A percentile compares a stretch with the other conserved stretches of the same genome.
Evolutionary conservation across 495 filamentous ascomycete species (phyloP).

Genomic region (Penicillium bialowiezense): DNA sequence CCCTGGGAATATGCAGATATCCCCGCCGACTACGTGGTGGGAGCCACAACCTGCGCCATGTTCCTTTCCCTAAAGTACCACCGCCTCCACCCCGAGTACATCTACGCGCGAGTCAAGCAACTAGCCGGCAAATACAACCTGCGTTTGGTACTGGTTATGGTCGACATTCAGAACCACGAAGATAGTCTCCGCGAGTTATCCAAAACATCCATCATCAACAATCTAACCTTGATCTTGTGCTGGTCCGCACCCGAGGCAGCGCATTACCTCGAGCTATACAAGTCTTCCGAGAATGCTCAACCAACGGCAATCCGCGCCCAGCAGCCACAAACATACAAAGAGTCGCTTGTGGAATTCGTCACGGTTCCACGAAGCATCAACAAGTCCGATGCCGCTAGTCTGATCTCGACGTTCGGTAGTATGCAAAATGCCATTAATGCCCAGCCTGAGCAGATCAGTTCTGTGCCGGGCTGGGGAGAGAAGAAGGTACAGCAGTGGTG

Average conservation of each 20-base stretch:
- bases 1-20: constrained; percentile 98
- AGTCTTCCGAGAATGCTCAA: constrained; percentile 82
- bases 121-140: constrained; percentile 80
- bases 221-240: constrained; percentile 85
- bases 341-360: constrained; percentile 89
- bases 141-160: constrained; percentile 81
- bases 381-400: constrained; percentile 84
- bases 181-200: constrained; percentile 76
- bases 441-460: constrained; percentile 73
- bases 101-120: constrained; percentile 84
- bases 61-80: constrained; percentile 98
- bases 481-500: constrained; percentile 89
- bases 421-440: constrained; percentile 85
- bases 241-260: constrained; percentile 93
- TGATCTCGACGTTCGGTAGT: constrained; percentile 86
- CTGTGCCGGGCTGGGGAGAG: constrained; percentile 89
- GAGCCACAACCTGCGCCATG: constrained; percentile 81
- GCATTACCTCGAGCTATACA: constrained; percentile 90
- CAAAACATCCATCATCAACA: constrained; percentile 87
- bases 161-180: constrained; percentile 88
- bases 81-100: constrained; percentile 94
- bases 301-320: constrained; percentile 78
- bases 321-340: constrained; percentile 77
- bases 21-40: constrained; percentile 87
- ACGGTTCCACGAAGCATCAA: constrained; percentile 88